Evolutionary conservation across 1,284 basidiomycete genomes (phyloP), one percentile per base, ranked within the genome.

Genomic region (Spongiforma sp.): DNA sequence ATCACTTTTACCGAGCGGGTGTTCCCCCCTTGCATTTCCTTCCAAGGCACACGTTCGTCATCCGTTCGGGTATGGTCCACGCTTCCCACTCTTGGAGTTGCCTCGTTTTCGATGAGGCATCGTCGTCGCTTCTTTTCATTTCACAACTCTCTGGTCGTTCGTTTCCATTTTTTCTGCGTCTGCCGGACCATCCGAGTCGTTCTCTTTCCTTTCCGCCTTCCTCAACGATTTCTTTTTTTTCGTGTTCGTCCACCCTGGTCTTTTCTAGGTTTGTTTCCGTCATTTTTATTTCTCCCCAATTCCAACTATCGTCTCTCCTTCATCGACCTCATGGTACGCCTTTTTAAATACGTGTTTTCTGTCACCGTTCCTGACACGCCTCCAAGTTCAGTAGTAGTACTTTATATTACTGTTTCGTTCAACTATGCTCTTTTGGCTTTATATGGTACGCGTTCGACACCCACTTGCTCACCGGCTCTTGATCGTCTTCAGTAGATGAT

Each of bases 301-400:
- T 62, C 64, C 64, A 71, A 65, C 64, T 67, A 65, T 69, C 15
- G 62, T 65, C 69, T 61, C 19, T 69, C 67, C 2, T 67, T 73
- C 65, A 9, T 41, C 34, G 28, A 5, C 30, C 50, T 52, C 28
- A 39, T 0, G 50, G 63, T 69, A 54, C 0, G 61, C 7, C 39
- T 30, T 48, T 21, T 11, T 2, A 3, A 21, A 15, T 4, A 2
- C 5, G 36, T 4, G n/a, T 43, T 24, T 59, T 10, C 28, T 24
- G 2, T 9, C 1, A 5, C 19, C 5, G 5, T 2, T 41, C 26
- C n/a, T 68, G 46, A 59, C 12, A 9, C 8, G 32, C 12, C 19
- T n/a, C 32, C 3, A 32, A 43, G 26, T 1, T 32, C 28, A n/a
- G 8, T 34, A 36, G 48, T 19, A 53, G 43, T 43, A 7, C 4